phyloP scores from a whole-genome alignment of 352 stramenopile genomes.

The Phytopythium boreale region DNA sequence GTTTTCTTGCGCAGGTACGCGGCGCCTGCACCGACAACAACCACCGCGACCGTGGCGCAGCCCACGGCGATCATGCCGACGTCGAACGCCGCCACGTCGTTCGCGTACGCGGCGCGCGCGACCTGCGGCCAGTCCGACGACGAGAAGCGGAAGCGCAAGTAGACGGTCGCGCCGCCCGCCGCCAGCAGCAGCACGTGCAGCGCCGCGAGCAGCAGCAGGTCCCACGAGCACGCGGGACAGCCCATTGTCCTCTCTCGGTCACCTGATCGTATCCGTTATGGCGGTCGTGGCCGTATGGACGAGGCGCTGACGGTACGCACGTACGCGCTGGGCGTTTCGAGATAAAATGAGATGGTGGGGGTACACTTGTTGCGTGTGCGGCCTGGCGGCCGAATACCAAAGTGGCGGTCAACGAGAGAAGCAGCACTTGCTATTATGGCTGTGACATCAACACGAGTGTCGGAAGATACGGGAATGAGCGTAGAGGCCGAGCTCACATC shows the following conservation, averaged over 20 bases:
- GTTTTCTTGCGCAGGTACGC: neutral
- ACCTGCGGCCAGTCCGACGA: conserved; percentile 5
- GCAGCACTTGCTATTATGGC: no score
- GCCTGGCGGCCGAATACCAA: neutral
- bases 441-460: no score
- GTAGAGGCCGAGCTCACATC: neutral
- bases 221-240: neutral
- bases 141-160: neutral
- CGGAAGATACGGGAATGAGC: no score
- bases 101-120: neutral
- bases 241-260: neutral
- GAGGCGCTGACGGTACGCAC: neutral
- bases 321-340: neutral
- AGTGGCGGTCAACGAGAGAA: neutral
- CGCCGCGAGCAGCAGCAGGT: conserved; percentile 3
- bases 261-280: neutral
- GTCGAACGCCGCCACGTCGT: conserved; percentile 1
- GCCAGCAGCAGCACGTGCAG: conserved; percentile 6
- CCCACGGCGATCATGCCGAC: conserved; percentile 10
- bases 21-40: conserved; percentile 16
- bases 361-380: neutral
- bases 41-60: conserved; percentile 33
- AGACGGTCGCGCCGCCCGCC: neutral
- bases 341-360: neutral
- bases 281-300: neutral